These are phyloP conservation scores for Dioscorea alata DNA, from an alignment of 106 monocot species.

Conservation along the genomic window DNA sequence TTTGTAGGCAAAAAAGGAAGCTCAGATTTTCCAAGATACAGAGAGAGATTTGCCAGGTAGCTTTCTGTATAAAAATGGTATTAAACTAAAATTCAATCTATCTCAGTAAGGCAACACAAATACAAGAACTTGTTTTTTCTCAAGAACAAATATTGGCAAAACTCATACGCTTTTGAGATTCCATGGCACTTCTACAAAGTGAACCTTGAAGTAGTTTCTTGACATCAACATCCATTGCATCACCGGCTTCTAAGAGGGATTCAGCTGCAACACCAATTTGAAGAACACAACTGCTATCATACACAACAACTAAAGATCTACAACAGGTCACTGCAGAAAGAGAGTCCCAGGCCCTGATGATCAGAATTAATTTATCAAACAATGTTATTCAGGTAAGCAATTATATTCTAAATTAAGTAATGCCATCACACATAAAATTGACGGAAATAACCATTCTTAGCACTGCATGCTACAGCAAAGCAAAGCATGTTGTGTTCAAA, in stretches of 20 bases:
- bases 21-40: conserved; percentile 86
- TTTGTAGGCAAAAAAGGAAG: conserved; percentile 83
- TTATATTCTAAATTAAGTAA: neutral
- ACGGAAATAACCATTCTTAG: no score
- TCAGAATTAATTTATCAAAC: neutral
- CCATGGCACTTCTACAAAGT: conserved; percentile 48
- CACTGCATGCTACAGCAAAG: no score
- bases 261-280: conserved; percentile 85
- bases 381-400: no score
- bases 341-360: conserved; percentile 88
- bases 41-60: conserved; percentile 93
- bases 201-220: conserved; percentile 59
- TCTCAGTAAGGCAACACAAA: no score
- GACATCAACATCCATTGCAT: conserved; percentile 54
- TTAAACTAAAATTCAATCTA: no score
- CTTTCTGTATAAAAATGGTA: neutral
- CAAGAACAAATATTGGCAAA: neutral
- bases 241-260: conserved; percentile 24
- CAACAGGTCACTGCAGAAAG: conserved; percentile 75
- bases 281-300: conserved; percentile 56
- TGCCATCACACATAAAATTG: no score
- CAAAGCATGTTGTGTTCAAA: no score
- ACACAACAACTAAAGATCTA: conserved; percentile 70
- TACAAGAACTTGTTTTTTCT: neutral
- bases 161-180: conserved; percentile 72